These are phyloP conservation scores for Xylariaceae sp. DNA, from an alignment of 2,329 filamentous ascomycete species.

Conservation along the genomic window DNA sequence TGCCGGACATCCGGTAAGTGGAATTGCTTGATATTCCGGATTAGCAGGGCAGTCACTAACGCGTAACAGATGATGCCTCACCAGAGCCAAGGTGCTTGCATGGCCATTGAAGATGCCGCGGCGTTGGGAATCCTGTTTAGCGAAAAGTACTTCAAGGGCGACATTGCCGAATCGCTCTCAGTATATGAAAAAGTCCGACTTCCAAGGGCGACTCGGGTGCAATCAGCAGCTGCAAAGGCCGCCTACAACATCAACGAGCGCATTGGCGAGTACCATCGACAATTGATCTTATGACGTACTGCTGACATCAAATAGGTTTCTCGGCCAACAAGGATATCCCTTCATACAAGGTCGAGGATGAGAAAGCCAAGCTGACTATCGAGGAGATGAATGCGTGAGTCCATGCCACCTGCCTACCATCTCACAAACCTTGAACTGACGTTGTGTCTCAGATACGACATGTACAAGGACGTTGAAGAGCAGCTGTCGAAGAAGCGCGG, in stretches of 20 bases:
- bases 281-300: too few species aligned
- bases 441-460: not conserved
- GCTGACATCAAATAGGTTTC: not conserved
- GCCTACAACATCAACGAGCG: conserved; percentile 60
- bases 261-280: conserved; percentile 36
- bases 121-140: conserved; percentile 59
- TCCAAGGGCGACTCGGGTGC: conserved; percentile 51
- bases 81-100: conserved; percentile 65
- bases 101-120: conserved; percentile 64
- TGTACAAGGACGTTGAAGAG: not conserved
- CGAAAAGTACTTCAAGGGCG: conserved; percentile 34
- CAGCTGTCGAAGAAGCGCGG: not conserved
- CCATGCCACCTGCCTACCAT: too few species aligned
- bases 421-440: too few species aligned
- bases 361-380: not conserved
- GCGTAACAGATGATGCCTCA: conserved; percentile 67
- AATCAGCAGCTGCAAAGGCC: conserved; percentile 53
- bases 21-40: too few species aligned
- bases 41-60: too few species aligned
- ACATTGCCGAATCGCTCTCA: conserved; percentile 42
- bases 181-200: conserved; percentile 51
- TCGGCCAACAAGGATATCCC: not conserved
- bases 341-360: not conserved
- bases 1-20: not conserved
- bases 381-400: not conserved